Conservation (phyloP, 176 grass and related monocot genomes). For the Triticum aestivum region IWGSC_CS_RefSeq_v2.1 NC_057796.1:310644857-310645356, state of each 20-base stretch:
- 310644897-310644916: slow-evolving; percentile 23
- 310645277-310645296: slow-evolving; percentile 25
- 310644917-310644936: background rate
- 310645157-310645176: background rate
- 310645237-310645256: slow-evolving; percentile 17
- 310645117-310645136: background rate
- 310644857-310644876: slow-evolving; percentile 74
- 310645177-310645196: background rate
- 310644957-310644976: background rate
- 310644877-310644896: slow-evolving; percentile 62
- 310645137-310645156: background rate
- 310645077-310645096: slow-evolving; percentile 42
- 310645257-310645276: slow-evolving; percentile 23
- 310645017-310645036: background rate
- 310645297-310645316: slow-evolving; percentile 32
- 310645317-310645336: background rate
- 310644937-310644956: background rate
- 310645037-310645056: slow-evolving; percentile 12
- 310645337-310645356: slow-evolving; percentile 27
- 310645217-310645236: slow-evolving; percentile 23
- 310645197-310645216: background rate
- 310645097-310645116: slow-evolving; percentile 21
- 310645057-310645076: slow-evolving; percentile 64
- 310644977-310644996: background rate
- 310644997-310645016: slow-evolving; percentile 17